These are phyloP conservation scores for Penicillium sp. DNA, from an alignment of 2,329 filamentous ascomycete species.

Conservation along the genomic window DNA sequence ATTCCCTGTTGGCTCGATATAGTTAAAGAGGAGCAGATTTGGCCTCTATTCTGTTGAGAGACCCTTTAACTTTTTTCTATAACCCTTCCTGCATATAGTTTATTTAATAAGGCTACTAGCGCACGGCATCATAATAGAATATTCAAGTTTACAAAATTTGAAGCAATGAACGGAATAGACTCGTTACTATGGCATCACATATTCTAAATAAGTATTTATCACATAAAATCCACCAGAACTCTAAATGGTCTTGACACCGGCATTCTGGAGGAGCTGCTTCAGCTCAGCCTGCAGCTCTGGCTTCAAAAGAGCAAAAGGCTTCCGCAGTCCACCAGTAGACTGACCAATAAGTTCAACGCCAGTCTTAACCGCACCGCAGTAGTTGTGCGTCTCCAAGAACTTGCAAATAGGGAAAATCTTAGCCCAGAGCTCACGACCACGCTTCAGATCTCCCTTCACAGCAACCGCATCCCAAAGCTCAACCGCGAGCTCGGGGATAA, in stretches of 20 bases:
- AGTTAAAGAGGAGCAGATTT: constrained; percentile 26
- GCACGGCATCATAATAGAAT: too few relatives aligned
- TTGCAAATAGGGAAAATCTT: constrained; percentile 57
- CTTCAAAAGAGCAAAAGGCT: constrained; percentile 51
- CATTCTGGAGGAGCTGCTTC: constrained; percentile 41
- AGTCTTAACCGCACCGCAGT: constrained; percentile 54
- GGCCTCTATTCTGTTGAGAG: constrained; percentile 34
- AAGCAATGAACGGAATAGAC: background rate
- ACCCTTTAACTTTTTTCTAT: too few relatives aligned
- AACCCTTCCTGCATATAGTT: too few relatives aligned
- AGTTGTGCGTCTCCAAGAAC: constrained; percentile 55
- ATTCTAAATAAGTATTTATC: constrained; percentile 1
- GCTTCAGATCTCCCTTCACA: constrained; percentile 48
- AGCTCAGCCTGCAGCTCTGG: constrained; percentile 40
- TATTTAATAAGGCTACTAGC: too few relatives aligned
- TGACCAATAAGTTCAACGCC: constrained; percentile 54
- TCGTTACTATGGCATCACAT: background rate
- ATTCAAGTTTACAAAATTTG: too few relatives aligned
- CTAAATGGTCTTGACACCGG: constrained; percentile 42
- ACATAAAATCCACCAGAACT: background rate
- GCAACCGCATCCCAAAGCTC: constrained; percentile 54
- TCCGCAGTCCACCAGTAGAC: constrained; percentile 53
- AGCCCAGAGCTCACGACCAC: constrained; percentile 52
- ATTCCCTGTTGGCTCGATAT: constrained; percentile 37
- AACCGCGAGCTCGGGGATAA: constrained; percentile 55